Evolutionary conservation across 495 filamentous ascomycete genomes (phyloP), one percentile per base, ranked within the genome.

Genomic region (Poronia punctata): DNA sequence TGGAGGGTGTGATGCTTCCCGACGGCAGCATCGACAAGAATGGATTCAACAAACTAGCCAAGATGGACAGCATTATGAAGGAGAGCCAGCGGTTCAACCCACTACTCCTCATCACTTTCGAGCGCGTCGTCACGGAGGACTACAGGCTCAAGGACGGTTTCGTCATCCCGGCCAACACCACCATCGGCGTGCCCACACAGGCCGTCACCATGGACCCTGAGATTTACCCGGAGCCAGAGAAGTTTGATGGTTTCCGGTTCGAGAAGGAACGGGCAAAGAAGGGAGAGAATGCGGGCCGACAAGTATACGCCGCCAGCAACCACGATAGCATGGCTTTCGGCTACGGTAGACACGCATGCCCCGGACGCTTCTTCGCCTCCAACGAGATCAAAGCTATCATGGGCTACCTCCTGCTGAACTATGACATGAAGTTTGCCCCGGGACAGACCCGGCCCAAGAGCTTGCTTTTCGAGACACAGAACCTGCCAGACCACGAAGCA

Each of bases 161-260:
- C 9, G 20, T 47, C 11, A 28, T 72, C 3, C 62, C 67, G 1
- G 22, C 30, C 5, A 56, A 59, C 11, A 61, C 60, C 1, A 45
- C 38, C 7, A 30, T 64, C 7, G 48, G 53, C 3, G 47, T 55
- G 1, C 50, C 65, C 5, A 36, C 49, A 7, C 46, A 46, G 5
- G 55, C 48, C 20, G 41, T 58, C 36, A 35, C 49, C 2, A 49
- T 48, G 41, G 56, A 62, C 22, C 46, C 46, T 2, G 34, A 39
- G 28, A 36, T 48, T 16, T 56, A 46, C 17, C 38, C 53, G 1
- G 37, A 69, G 12, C 64, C 64, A 0, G 52, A 67, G 0, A 52
- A 46, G 6, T 80, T 77, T 39, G 71, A 80, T 41, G 63, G 62
- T 0, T 61, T 65, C 22, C 69, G 76, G 11, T 78, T 69, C 44